Percentiles rank a stretch among this genome's conserved stretches.
Evolutionary conservation across 2,329 filamentous ascomycete genomes (phyloP).

Genomic region (Alternaria ethzedia): DNA sequence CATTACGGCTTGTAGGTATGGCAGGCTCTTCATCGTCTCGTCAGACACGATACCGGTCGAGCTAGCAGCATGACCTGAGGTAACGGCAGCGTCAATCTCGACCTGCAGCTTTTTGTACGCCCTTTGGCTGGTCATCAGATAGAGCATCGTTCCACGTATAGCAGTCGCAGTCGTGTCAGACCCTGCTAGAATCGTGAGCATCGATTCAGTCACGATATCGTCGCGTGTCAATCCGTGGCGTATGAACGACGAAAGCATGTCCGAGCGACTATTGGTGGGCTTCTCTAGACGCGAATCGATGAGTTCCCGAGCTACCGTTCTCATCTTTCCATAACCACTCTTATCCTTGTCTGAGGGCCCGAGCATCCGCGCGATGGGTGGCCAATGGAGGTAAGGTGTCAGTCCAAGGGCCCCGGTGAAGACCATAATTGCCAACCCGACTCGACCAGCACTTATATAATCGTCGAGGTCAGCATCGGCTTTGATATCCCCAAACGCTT

Average conservation of each 20-base stretch:
- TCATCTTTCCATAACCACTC: constrained; percentile 31
- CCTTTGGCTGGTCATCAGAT: constrained; percentile 57
- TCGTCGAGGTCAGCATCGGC: constrained; percentile 55
- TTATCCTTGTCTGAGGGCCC: constrained; percentile 42
- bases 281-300: constrained; percentile 32
- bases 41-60: constrained; percentile 54
- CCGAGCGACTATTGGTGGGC: constrained; percentile 53
- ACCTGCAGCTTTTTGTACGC: constrained; percentile 53
- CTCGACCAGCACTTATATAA: constrained; percentile 53
- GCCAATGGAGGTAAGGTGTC: constrained; percentile 21
- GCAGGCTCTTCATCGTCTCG: constrained; percentile 43
- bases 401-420: constrained; percentile 17
- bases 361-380: constrained; percentile 25
- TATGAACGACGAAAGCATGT: constrained; percentile 62
- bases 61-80: constrained; percentile 17
- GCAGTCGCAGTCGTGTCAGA: constrained; percentile 64
- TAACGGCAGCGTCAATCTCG: constrained; percentile 53
- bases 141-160: constrained; percentile 59
- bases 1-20: constrained; percentile 55
- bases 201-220: constrained; percentile 49
- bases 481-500: constrained; percentile 57
- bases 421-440: constrained; percentile 16
- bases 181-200: constrained; percentile 59
- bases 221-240: constrained; percentile 50
- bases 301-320: constrained; percentile 22